Conservation (phyloP, 2,329 filamentous ascomycete species). For the Capronia epimyces region DNA sequence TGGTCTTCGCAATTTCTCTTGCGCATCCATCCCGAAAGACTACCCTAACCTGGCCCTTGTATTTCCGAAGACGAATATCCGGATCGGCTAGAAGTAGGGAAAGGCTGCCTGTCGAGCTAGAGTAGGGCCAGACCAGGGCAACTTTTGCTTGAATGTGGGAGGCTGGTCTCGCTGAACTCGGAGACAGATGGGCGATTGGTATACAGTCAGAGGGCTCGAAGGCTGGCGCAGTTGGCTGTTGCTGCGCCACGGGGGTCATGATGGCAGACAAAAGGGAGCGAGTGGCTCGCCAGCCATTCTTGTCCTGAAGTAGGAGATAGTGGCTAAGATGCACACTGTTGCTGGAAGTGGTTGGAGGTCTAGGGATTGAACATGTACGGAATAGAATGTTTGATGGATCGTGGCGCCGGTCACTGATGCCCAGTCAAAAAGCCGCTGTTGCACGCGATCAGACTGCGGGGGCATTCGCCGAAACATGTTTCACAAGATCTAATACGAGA, state of each 20-base stretch:
- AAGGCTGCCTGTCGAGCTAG: constrained; percentile 65
- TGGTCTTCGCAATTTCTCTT: constrained; percentile 59
- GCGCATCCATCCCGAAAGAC: constrained; percentile 68
- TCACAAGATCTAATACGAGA: constrained; percentile 3
- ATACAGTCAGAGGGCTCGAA: constrained; percentile 13
- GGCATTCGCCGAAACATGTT: constrained; percentile 9
- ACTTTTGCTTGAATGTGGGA: constrained; percentile 61
- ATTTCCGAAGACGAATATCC: constrained; percentile 72
- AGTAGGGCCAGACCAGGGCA: constrained; percentile 88
- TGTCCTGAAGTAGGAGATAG: background rate
- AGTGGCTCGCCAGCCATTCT: constrained; percentile 13
- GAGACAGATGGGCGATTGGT: constrained; percentile 39
- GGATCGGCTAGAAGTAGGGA: constrained; percentile 78
- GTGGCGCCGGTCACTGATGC: constrained; percentile 5
- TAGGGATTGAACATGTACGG: background rate
- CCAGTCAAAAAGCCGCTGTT: constrained; percentile 13
- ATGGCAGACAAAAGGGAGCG: constrained; percentile 1
- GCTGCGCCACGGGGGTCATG: constrained; percentile 19
- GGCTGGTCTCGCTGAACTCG: constrained; percentile 30
- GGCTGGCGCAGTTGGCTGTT: background rate
- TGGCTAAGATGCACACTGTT: background rate
- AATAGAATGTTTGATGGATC: background rate
- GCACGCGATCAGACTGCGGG: constrained; percentile 13
- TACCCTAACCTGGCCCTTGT: constrained; percentile 73
- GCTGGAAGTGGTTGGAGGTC: background rate